phyloP scores from a whole-genome alignment of 169 alveolate genomes.

The Eimeria zaria region DNA sequence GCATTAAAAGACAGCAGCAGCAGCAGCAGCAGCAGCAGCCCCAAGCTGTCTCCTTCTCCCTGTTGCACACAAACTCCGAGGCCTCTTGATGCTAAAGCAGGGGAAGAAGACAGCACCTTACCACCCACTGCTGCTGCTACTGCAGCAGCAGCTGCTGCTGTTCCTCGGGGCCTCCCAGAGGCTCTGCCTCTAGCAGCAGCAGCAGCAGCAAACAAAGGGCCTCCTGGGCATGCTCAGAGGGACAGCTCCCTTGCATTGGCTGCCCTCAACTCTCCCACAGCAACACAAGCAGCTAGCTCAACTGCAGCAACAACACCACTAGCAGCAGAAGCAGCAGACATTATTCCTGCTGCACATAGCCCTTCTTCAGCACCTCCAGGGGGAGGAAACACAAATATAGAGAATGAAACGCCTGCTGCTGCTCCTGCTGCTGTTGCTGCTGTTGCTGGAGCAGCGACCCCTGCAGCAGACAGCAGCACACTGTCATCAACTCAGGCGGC shows the following conservation, averaged over 20 bases:
- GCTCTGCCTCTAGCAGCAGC: conserved; percentile 9
- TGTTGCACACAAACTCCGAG: neutral
- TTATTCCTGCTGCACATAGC: neutral
- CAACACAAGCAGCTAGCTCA: neutral
- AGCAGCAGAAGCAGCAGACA: conserved; percentile 54
- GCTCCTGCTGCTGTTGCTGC: conserved; percentile 65
- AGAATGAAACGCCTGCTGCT: neutral
- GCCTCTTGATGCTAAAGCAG: neutral
- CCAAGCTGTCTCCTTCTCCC: neutral
- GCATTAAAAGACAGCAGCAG: conserved; percentile 2
- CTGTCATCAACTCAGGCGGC: conserved; percentile 13
- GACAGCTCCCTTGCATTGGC: conserved; percentile 28
- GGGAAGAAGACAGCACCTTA: neutral
- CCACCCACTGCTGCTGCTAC: neutral
- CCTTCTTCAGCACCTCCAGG: neutral
- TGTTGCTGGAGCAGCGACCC: neutral
- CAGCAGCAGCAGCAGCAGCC: conserved; percentile 43
- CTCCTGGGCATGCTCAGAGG: neutral
- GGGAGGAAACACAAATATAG: neutral
- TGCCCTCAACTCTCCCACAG: conserved; percentile 35
- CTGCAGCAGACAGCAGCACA: conserved; percentile 6
- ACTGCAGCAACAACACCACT: conserved; percentile 31
- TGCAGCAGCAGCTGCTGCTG: neutral
- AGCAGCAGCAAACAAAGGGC: neutral
- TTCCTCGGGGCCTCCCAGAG: neutral